Base-by-base conservation (phyloP, 495 filamentous ascomycete species). In the Neurospora discreta region DNA sequence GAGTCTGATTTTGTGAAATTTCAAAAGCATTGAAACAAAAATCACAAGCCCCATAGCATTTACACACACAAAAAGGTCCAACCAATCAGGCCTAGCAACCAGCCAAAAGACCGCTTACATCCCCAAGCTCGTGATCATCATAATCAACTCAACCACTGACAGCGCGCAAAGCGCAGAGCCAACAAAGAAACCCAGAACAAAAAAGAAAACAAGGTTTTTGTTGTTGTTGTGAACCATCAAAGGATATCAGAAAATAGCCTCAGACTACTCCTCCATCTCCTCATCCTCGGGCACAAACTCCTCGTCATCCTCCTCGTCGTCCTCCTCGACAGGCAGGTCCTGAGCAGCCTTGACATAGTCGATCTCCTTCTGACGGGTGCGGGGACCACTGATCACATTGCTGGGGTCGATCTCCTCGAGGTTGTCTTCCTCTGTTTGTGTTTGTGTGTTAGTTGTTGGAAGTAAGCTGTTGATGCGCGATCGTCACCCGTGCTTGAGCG, bases 391-490 rank as follows among this genome's bases (percentile, higher is more conserved):
- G 78, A 98, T 89, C 82, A 98, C 97, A 86, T 98, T 98, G 75
- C 87, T 86, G 43, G 87, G 81, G 79, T 96, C 93, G 80, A 98
- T 96, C 80, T 93, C 94, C 80, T 94, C 92, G 84, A 97, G 89
- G 81, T 92, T 90, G 76, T 95, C 93, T 11, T 90, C 88, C 68
- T 92, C 74, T 77, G 44, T n/a, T 67, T 15, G 52, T 18, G 5
- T 38, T 4, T 18, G 3, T 69, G 60, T 74, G 44, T 74, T 69
- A 74, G 71, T 60, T 40, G n/a, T 11, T n/a, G 39, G 43, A 7
- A 15, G 39, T 46, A 71, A 65, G n/a, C n/a, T 70, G 52, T 30
- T 65, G 23, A 10, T 15, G 39, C 40, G 23, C 18, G 26, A 30
- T n/a, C 40, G 44, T 42, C 41, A 39, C 33, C 3, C 67, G 33